phyloP scores from a whole-genome alignment of 768 basidiomycete genomes.

The Terana coerulea region DNA sequence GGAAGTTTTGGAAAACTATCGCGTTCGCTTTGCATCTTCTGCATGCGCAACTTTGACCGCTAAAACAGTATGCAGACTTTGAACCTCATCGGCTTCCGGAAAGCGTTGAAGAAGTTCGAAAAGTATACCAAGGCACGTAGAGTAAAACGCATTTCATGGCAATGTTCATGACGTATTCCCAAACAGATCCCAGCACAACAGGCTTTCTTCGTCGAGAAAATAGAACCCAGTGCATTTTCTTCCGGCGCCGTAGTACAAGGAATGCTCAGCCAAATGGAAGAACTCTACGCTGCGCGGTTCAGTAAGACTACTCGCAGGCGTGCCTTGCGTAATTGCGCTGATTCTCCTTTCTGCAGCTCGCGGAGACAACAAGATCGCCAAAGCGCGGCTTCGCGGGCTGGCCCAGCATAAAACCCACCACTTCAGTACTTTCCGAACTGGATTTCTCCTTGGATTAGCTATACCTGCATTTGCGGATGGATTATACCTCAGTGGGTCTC shows the following conservation, averaged over 20 bases:
- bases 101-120: slow-evolving; percentile 83
- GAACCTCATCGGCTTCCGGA: slow-evolving; percentile 88
- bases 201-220: slow-evolving; percentile 78
- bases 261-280: slow-evolving; percentile 76
- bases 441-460: slow-evolving; percentile 66
- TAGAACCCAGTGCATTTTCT: slow-evolving; percentile 65
- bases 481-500: slow-evolving; percentile 52
- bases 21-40: slow-evolving; percentile 43
- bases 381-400: slow-evolving; percentile 57
- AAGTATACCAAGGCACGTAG: slow-evolving; percentile 62
- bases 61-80: slow-evolving; percentile 53
- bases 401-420: slow-evolving; percentile 55
- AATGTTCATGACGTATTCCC: neutral
- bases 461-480: slow-evolving; percentile 66
- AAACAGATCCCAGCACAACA: slow-evolving; percentile 64
- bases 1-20: slow-evolving; percentile 85
- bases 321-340: neutral
- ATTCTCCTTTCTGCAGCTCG: slow-evolving; percentile 32
- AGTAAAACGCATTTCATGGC: neutral
- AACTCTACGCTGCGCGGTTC: slow-evolving; percentile 71
- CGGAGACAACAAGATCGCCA: slow-evolving; percentile 79
- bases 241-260: slow-evolving; percentile 54
- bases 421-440: slow-evolving; percentile 71
- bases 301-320: slow-evolving; percentile 40
- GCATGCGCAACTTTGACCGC: slow-evolving; percentile 4